These are phyloP conservation scores for Populus hybrid DNA, from an alignment of 441 rosid species.

Conservation along the genomic window DNA sequence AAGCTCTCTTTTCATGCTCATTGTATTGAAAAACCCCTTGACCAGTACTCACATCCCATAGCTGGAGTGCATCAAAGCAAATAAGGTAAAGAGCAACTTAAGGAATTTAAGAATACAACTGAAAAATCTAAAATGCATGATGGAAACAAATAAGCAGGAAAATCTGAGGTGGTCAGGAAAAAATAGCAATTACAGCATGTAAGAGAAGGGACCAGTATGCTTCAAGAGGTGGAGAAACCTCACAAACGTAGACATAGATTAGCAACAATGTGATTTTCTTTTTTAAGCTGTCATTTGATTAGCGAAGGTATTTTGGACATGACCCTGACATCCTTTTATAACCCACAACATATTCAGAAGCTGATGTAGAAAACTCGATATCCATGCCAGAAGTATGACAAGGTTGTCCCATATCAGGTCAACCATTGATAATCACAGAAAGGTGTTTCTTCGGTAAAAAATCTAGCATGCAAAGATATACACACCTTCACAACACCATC, in stretches of 20 bases:
- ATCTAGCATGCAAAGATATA: conserved; percentile 20
- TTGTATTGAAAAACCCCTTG: conserved; percentile 64
- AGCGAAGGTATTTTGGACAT: neutral
- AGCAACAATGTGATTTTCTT: neutral
- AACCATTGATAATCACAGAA: neutral
- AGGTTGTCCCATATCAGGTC: neutral
- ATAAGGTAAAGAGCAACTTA: neutral
- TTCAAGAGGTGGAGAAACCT: neutral
- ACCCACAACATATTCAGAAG: neutral
- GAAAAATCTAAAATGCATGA: neutral
- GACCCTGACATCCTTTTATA: neutral
- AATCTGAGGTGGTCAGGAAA: neutral
- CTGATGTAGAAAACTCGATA: neutral
- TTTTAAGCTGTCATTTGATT: neutral
- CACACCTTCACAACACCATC: conserved; percentile 93
- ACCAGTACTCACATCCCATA: conserved; percentile 97
- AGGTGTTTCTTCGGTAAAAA: neutral
- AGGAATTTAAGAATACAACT: neutral
- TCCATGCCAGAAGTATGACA: neutral
- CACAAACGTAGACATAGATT: neutral
- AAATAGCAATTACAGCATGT: neutral
- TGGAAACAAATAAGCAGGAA: neutral
- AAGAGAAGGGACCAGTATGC: neutral
- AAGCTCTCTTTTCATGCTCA: conserved; percentile 93
- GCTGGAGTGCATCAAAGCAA: conserved; percentile 44